Base-by-base conservation (phyloP, 2,329 filamentous ascomycete species). In the Ceratocystis alfenasii region DNA sequence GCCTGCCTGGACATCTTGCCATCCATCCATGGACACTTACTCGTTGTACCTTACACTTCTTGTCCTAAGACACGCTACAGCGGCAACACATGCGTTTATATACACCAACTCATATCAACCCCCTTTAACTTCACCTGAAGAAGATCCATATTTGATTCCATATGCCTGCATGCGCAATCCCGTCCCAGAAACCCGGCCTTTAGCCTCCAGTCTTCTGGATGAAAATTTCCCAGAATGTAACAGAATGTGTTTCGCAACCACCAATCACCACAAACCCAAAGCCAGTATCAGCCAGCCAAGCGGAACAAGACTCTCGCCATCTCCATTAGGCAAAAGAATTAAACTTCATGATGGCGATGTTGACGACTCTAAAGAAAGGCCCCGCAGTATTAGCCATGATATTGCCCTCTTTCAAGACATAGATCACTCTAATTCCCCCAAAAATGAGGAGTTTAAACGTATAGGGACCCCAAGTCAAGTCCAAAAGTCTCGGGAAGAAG, bases 21-120 rank as follows among this genome's bases (percentile, higher is more conserved):
- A 63, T 30, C 36, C 62, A 45, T 46, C 55, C 10, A 65, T 65
- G 64, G 64, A 65, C n/a, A 65, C 53, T 1, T 65, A 61, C 55
- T 50, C 41, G 15, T 25, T 65, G 44, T 65, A 50, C 50, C 7
- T 53, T 1, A 63, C 25, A 28, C 62, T 63, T 8, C 10, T 20
- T 15, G 28, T 36, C 17, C n/a, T 63, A 2, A 28, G 55, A 8
- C 7, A 59, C 17, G 25, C 36, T 1, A 36, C 25, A 8, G 20
- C 10, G 28, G n/a, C 12, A 2, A 33, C 28, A 8, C 12, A 33
- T 59, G 15, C 30, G 12, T n/a, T 30, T n/a, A 15, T 59, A 6
- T 20, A 20, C 55, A n/a, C 12, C 5, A 7, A 36, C 17, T 30
- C 28, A 59, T 36, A 28, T 36, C 55, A 8, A 2, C 10, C 28